phyloP scores from a whole-genome alignment of 2,329 filamentous ascomycete species.

The Talaromyces albobiverticillius region DNA sequence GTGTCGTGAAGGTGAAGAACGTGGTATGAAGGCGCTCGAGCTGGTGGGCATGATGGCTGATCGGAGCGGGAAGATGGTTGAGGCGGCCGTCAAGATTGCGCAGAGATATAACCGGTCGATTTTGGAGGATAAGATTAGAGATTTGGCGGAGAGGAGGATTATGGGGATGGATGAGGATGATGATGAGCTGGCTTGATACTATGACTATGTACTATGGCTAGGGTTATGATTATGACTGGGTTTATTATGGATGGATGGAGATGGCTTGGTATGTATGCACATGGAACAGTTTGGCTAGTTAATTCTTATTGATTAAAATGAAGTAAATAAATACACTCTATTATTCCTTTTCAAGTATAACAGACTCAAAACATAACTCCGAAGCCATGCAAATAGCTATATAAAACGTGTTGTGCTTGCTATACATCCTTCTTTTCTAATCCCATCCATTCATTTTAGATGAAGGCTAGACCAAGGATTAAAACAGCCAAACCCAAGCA shows the following conservation, averaged over 20 bases:
- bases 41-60: constrained; percentile 84
- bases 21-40: constrained; percentile 92
- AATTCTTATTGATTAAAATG: no score
- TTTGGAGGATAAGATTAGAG: constrained; percentile 85
- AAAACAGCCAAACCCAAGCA: constrained; percentile 89
- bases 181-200: constrained; percentile 37
- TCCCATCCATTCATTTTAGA: no score
- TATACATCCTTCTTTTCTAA: no score
- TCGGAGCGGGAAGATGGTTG: constrained; percentile 80
- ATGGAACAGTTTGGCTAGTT: no score
- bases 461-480: no score
- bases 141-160: constrained; percentile 70
- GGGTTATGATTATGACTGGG: not conserved
- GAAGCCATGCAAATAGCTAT: constrained; percentile 11
- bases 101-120: constrained; percentile 76
- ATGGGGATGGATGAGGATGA: constrained; percentile 59
- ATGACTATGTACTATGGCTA: no score
- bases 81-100: constrained; percentile 86
- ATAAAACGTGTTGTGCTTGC: not conserved
- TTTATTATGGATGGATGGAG: not conserved
- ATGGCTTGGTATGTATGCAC: not conserved
- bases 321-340: not conserved
- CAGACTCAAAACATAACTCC: constrained; percentile 2
- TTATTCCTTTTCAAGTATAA: not conserved
- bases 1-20: constrained; percentile 88